Evolutionary conservation across 2,329 filamentous ascomycete genomes (phyloP), one percentile per base, ranked within the genome.

Genomic region (Westerdykella sp.): DNA sequence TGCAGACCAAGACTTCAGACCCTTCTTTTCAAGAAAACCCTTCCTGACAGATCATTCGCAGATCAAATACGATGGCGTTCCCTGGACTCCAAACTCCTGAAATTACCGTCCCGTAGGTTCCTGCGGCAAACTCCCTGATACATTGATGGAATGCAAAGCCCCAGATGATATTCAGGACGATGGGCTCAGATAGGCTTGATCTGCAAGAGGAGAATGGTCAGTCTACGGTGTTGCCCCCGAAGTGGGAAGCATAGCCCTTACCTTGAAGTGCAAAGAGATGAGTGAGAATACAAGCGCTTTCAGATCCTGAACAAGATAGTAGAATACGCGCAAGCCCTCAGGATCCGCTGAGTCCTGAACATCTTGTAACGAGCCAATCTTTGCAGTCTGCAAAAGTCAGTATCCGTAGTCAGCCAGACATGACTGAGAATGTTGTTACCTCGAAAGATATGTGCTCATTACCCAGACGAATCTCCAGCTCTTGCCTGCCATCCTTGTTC

Each of bases 401-500:
- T 69, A 39, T 25, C 22, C 13, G 4, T 21, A 32, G 23, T 7
- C 34, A 11, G 14, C 6, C 21, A 5, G 15, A 11, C 11, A 37
- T 18, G 21, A 16, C 9, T 28, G 32, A 6, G 34, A 16, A 16
- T 36, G 12, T 14, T 59, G 75, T 49, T 68, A 90, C 90, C 83
- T 98, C 93, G 55, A 98, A 98, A 1, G 89, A 94, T 56, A 98
- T 97, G 67, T 97, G 91, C 51, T 98, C 93, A 59, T 85, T 93
- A 34, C 91, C 93, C 43, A 98, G 67, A 39, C 90, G 80, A 46
- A 98, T 96, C 69, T 98, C 93, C 38, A 98, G 76, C 71, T 98
- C 93, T 67, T 98, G 93, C 51, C 91, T 81, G 30, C 93, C 93
- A 59, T 98, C 93, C 72, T 97, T 97, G 73, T 98, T 98, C 79